Base-by-base conservation (phyloP, 306 rosid genomes). In the Hippophae rhamnoides region DNA sequence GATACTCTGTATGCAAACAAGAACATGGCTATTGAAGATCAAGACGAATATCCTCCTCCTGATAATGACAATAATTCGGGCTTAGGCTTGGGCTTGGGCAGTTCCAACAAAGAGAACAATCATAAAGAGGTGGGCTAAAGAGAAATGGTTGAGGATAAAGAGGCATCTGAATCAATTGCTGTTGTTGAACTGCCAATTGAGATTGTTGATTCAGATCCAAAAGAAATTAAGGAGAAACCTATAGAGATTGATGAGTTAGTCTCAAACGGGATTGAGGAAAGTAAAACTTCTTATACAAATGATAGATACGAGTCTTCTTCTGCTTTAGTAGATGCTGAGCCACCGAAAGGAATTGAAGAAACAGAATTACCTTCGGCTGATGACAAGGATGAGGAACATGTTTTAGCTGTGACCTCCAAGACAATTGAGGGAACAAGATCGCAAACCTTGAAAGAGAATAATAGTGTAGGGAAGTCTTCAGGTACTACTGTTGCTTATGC, bases 281-380 rank as follows among this genome's bases (percentile, higher is more conserved):
- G 68, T 55, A 56, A 11, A 13, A 1, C 44, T 10, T 1, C 49
- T 5, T 10, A 45, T 55, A 31, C 47, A 41, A 58, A 46, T 27
- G 47, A 41, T 52, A 11, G 7, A 14, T 40, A 40, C 62, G 58
- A 46, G 38, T 54, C 53, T 50, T 48, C 70, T 43, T 13, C 43
- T 61, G 64, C 58, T 38, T 31, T 3, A 47, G 51, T 57, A 40
- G 75, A 78, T 38, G 47, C 62, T 43, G 71, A 14, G 47, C 55
- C 27, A 7, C 23, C 70, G 57, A 70, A 27, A 49, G 74, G 63
- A 55, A 61, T 43, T 61, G 83, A 76, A 50, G 69, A 68, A 62
- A 31, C 71, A 13, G 27, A 54, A 58, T 44, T 66, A 41, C 62
- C 42, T 51, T 41, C 50, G 43, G 50, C 57, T 42, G 67, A 57